A percentile compares a stretch with the other conserved stretches of the same genome.
phyloP scores from a whole-genome alignment of 2,329 filamentous ascomycete species.

The Madurella mycetomatis region DNA sequence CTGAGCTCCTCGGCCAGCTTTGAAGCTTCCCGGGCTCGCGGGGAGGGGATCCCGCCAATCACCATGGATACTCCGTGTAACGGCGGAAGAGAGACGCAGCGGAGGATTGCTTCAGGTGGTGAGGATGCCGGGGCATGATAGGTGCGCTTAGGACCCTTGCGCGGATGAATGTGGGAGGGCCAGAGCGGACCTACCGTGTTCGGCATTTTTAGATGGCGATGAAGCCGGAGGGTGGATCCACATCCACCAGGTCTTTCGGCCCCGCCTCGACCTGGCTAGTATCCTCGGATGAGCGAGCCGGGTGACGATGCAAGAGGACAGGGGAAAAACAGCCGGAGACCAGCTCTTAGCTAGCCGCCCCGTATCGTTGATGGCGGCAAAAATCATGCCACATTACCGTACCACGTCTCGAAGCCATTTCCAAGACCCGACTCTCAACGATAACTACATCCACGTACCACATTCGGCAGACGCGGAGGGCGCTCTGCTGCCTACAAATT shows the following conservation, averaged over 20 bases:
- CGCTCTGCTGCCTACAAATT: too few species aligned
- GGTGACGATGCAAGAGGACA: too few species aligned
- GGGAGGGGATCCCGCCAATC: constrained; percentile 10
- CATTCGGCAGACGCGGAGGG: too few species aligned
- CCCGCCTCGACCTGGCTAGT: too few species aligned
- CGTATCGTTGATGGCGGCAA: too few species aligned
- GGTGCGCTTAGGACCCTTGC: constrained; percentile 7
- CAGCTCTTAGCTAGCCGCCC: too few species aligned
- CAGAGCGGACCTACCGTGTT: constrained; percentile 8
- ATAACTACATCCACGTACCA: too few species aligned
- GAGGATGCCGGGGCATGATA: constrained; percentile 1
- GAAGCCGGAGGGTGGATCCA: neutral
- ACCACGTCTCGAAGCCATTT: too few species aligned
- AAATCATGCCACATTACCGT: too few species aligned
- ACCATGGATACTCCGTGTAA: neutral
- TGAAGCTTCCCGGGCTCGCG: neutral
- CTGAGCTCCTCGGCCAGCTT: neutral
- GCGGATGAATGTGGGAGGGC: constrained; percentile 1
- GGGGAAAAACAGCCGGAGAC: too few species aligned
- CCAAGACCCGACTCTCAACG: too few species aligned
- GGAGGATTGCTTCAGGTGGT: neutral
- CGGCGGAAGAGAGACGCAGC: neutral
- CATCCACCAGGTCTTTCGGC: neutral
- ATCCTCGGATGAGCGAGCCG: too few species aligned
- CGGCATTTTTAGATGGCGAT: constrained; percentile 12